Evolutionary conservation across 2,329 filamentous ascomycete genomes (phyloP).

Genomic region (Stachybotrys chartarum): DNA sequence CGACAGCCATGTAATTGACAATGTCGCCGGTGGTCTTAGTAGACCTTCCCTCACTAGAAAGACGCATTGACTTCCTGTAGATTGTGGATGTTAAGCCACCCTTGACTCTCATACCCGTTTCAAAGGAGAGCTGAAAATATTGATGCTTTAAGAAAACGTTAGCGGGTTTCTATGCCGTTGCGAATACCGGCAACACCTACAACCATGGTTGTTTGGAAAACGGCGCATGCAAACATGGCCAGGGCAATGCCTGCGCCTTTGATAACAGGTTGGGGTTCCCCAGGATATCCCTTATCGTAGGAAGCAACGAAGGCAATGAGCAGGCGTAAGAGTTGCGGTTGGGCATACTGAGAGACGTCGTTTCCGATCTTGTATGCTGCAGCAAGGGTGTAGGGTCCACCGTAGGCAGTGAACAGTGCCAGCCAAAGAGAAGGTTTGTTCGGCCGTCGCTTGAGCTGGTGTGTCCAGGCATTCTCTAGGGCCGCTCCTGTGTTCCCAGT

Average conservation of each 20-base stretch:
- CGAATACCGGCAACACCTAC: slow-evolving; percentile 18
- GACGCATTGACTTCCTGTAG: slow-evolving; percentile 80
- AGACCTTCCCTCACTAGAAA: slow-evolving; percentile 89
- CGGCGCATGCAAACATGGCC: slow-evolving; percentile 84
- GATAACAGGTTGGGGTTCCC: slow-evolving; percentile 71
- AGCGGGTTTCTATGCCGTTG: neutral
- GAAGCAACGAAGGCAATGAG: slow-evolving; percentile 82
- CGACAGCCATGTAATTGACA: slow-evolving; percentile 98
- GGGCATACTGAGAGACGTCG: slow-evolving; percentile 77
- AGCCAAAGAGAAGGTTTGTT: slow-evolving; percentile 65
- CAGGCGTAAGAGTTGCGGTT: slow-evolving; percentile 81
- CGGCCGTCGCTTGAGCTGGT: slow-evolving; percentile 64
- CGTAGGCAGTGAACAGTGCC: slow-evolving; percentile 76
- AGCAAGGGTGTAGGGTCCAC: slow-evolving; percentile 73
- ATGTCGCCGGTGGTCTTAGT: slow-evolving; percentile 93
- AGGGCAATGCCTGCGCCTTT: slow-evolving; percentile 82
- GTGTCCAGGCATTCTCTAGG: slow-evolving; percentile 70
- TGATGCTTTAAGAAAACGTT: slow-evolving; percentile 52
- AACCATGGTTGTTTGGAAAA: slow-evolving; percentile 80
- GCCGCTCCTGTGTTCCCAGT: slow-evolving; percentile 64
- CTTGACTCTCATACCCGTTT: slow-evolving; percentile 96
- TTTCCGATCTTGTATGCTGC: slow-evolving; percentile 84
- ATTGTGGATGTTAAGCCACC: slow-evolving; percentile 83
- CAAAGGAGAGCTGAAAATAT: slow-evolving; percentile 93
- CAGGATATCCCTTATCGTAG: slow-evolving; percentile 49